Evolutionary conservation across 257 asterid species (phyloP).

Genomic region (Jacaranda mimosifolia): DNA sequence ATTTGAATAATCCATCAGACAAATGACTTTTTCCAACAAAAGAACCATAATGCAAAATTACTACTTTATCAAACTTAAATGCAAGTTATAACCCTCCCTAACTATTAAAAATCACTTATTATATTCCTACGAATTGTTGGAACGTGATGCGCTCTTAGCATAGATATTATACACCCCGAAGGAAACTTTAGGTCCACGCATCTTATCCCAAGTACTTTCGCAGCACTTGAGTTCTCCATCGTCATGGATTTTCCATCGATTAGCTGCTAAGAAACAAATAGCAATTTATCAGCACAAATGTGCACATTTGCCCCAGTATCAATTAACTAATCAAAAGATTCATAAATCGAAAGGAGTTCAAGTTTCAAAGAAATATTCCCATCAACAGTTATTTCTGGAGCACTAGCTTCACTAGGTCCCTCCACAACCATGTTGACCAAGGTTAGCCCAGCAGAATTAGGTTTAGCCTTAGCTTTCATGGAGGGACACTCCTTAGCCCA

Average conservation of each 20-base stretch:
- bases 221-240: too few relatives aligned
- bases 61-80: background rate
- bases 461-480: background rate
- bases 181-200: too few relatives aligned
- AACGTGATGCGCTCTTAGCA: too few relatives aligned
- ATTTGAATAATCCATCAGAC: too few relatives aligned
- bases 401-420: background rate
- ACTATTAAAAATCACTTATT: background rate
- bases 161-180: background rate
- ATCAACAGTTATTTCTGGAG: background rate
- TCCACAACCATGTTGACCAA: background rate
- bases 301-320: background rate
- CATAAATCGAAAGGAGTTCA: too few relatives aligned
- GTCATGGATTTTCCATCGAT: too few relatives aligned
- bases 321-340: background rate
- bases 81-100: background rate
- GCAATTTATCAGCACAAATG: too few relatives aligned
- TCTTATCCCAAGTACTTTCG: too few relatives aligned
- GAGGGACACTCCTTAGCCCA: background rate
- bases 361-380: too few relatives aligned
- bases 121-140: background rate
- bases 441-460: too few relatives aligned
- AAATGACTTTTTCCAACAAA: background rate
- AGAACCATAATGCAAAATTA: background rate
- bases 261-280: too few relatives aligned